Evolutionary conservation across 2,329 filamentous ascomycete species (phyloP).

Genomic region (Cordyceps cateniannulata): DNA sequence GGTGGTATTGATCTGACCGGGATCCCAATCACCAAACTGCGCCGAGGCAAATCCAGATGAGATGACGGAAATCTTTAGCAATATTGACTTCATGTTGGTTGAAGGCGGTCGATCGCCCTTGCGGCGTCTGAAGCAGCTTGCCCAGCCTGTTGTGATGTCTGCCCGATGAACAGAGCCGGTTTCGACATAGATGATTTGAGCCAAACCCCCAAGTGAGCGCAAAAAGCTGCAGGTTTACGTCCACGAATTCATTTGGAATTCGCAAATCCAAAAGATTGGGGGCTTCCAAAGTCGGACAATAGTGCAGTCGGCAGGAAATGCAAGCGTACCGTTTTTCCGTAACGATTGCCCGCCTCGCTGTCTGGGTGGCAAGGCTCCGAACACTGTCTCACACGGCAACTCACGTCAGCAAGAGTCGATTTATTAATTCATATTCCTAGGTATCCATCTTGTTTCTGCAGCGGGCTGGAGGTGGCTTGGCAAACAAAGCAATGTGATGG

Average conservation of each 20-base stretch:
- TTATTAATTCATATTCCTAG: neutral
- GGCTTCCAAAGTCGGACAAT: neutral
- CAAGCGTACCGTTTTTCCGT: neutral
- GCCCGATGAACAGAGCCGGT: too few species aligned
- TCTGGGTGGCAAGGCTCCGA: neutral
- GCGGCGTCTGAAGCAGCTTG: neutral
- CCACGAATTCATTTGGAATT: neutral
- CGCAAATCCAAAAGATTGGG: neutral
- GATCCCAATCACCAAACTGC: slow-evolving; percentile 42
- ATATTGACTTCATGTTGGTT: neutral
- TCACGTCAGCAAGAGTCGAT: neutral
- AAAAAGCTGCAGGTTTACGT: neutral
- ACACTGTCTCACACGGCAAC: neutral
- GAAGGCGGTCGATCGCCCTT: neutral
- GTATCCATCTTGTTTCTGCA: neutral
- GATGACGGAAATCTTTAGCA: neutral
- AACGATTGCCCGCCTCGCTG: neutral
- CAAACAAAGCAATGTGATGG: neutral
- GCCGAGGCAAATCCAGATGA: slow-evolving; percentile 19
- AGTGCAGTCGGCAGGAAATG: neutral
- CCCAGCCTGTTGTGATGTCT: neutral
- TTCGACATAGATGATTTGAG: too few species aligned
- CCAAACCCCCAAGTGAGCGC: neutral
- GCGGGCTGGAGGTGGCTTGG: neutral
- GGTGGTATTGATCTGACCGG: slow-evolving; percentile 47